Evolutionary conservation across 805 yeast genomes (phyloP), one percentile per base, ranked within the genome.

Genomic region (Maudiozyma bulderi): DNA sequence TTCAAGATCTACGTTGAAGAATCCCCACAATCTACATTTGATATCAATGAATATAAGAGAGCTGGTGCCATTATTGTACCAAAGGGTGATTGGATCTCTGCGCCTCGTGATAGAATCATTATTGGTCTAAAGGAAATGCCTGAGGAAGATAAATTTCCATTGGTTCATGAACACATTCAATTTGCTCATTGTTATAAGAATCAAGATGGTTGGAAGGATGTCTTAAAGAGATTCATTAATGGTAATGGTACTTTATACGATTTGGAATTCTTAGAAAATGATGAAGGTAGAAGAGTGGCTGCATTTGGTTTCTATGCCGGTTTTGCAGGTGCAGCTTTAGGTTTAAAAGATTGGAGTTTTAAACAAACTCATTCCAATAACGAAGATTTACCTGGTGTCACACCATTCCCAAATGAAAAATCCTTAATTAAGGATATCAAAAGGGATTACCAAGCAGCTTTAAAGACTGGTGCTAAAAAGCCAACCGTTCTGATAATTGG

Each of bases 241-340:
- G 99, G 99, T 46, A 79, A 85, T 51, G 98, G 99, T 58, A 76
- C 79, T 11, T 77, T 93, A 57, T 93, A 93, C 66, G 99, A 93
- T 67, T 74, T 93, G 57, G 99, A 93, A 72, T 93, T 93, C 65
- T 74, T 93, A 66, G 95, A 86, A 68, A 88, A 93, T 66, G 96
- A 85, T 59, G 82, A 80, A 62, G 98, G 98, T 35, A 86, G 99
- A 75, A 86, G 99, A 72, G 99, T 93, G 31, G 99, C 99, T 43
- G 99, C 99, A 8, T 93, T 93, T 66, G 99, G 99, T n/a, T 93
- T 80, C 75, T 91, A 91, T 68, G 99, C 99, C 43, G 99, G 99
- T n/a, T 93, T 93, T 67, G 99, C 98, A 6, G 99, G 99, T 62
- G 99, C 99, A 35, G 99, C 99, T 34, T 71, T 93, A 49, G 99